Percentiles rank a stretch among this genome's conserved stretches.
Evolutionary conservation across 139 green algal species (phyloP).

Genomic region (Eudorina sp.): DNA sequence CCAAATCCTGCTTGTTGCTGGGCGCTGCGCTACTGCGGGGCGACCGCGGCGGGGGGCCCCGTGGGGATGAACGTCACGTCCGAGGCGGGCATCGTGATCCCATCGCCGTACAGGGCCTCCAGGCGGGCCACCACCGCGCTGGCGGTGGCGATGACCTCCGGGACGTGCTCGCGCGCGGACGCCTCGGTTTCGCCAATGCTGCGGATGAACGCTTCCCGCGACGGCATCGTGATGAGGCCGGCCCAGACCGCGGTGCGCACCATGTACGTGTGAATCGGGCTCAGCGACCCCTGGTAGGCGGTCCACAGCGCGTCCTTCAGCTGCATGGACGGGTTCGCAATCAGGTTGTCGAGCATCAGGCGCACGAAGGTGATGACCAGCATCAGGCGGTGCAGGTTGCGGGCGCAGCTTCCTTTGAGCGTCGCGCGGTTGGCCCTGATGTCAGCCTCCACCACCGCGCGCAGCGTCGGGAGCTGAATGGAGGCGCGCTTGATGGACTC

Average conservation of each 20-base stretch:
- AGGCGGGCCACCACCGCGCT: neutral
- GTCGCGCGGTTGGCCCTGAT: conserved; percentile 37
- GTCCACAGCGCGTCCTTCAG: conserved; percentile 56
- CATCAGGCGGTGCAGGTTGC: conserved; percentile 71
- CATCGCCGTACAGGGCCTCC: conserved; percentile 15
- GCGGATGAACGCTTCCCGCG: conserved; percentile 53
- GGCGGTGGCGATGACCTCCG: conserved; percentile 29
- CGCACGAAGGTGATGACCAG: conserved; percentile 62
- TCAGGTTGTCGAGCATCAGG: conserved; percentile 59
- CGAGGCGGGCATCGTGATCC: conserved; percentile 24
- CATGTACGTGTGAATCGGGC: conserved; percentile 66
- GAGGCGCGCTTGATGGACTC: conserved; percentile 39
- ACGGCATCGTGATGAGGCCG: conserved; percentile 59
- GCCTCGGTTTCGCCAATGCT: conserved; percentile 59
- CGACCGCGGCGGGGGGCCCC: neutral
- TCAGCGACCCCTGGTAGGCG: conserved; percentile 59
- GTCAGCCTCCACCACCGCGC: conserved; percentile 48
- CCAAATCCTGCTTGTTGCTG: too few species aligned
- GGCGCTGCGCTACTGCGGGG: neutral
- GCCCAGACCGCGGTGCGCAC: conserved; percentile 65
- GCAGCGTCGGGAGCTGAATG: conserved; percentile 24
- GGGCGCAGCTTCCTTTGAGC: conserved; percentile 61
- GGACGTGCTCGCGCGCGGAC: conserved; percentile 24
- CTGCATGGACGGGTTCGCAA: conserved; percentile 26
- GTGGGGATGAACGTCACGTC: conserved; percentile 35